Percentiles rank a stretch among this genome's conserved stretches.
These are phyloP conservation scores for Vickermania spadyakhi DNA, from an alignment of 208 protist species.

Conservation along the genomic window DNA sequence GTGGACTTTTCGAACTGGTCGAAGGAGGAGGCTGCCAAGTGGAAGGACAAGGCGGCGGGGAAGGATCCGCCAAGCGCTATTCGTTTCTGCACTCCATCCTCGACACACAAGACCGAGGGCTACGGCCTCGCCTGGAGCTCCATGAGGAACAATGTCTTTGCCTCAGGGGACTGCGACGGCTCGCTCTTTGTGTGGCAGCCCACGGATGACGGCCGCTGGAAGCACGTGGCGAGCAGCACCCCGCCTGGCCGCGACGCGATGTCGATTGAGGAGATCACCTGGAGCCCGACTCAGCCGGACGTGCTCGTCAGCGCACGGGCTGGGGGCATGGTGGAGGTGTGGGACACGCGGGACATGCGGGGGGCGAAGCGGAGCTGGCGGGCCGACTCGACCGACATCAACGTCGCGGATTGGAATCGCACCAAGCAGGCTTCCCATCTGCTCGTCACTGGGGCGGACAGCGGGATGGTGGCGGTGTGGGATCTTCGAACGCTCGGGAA, in stretches of 20 bases:
- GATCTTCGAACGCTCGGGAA: conserved; percentile 89
- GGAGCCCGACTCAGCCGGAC: conserved; percentile 90
- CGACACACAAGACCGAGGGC: conserved; percentile 90
- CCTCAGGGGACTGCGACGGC: conserved; percentile 91
- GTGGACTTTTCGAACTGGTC: conserved; percentile 78
- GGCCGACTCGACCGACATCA: conserved; percentile 92
- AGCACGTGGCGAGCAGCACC: conserved; percentile 59
- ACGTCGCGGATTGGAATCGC: conserved; percentile 96
- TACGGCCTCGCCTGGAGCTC: conserved; percentile 96
- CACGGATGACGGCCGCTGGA: conserved; percentile 63
- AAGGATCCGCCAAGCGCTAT: conserved; percentile 25
- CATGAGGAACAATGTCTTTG: conserved; percentile 49
- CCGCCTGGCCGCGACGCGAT: conserved; percentile 8
- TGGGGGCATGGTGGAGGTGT: conserved; percentile 82
- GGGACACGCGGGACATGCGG: conserved; percentile 89
- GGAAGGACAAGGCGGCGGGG: conserved; percentile 26
- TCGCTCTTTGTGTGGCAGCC: conserved; percentile 86
- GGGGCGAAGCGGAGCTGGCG: conserved; percentile 58
- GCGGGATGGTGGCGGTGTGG: conserved; percentile 95
- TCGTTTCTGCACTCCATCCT: conserved; percentile 69
- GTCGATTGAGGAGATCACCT: conserved; percentile 96
- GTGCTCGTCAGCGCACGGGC: conserved; percentile 80
- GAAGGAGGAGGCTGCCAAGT: conserved; percentile 52
- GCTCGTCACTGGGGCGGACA: conserved; percentile 95
- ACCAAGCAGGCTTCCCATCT: conserved; percentile 86